These are phyloP conservation scores for Sambucus nigra DNA, from an alignment of 129 eudicot species.

Conservation along the genomic window DNA sequence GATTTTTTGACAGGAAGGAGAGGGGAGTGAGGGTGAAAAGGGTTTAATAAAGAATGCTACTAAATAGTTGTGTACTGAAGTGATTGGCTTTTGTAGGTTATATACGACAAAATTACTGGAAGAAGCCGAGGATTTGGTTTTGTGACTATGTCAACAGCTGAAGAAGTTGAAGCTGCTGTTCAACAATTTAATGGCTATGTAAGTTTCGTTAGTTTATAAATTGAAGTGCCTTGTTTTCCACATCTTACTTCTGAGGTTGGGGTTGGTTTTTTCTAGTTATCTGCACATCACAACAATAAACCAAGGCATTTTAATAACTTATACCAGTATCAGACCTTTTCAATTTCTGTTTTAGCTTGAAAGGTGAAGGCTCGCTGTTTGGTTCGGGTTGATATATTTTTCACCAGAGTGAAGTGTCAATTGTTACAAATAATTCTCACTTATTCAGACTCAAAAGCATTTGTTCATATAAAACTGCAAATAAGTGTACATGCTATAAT, in stretches of 20 bases:
- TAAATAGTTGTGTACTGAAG: slow-evolving; percentile 4
- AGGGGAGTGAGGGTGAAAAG: background rate
- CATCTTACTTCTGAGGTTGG: background rate
- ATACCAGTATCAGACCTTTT: no score
- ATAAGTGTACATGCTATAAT: no score
- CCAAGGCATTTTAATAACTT: background rate
- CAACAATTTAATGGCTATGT: slow-evolving; percentile 73
- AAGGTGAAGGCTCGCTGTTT: slow-evolving; percentile 7
- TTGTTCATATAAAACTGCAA: no score
- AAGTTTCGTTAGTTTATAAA: slow-evolving; percentile 16
- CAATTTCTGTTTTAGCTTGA: background rate
- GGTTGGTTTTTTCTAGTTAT: background rate
- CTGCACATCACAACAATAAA: background rate
- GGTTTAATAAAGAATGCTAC: background rate
- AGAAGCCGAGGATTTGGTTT: slow-evolving; percentile 86
- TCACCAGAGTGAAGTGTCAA: no score
- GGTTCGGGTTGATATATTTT: no score
- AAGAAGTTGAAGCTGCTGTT: slow-evolving; percentile 63
- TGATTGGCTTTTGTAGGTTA: slow-evolving; percentile 39
- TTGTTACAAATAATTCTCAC: no score
- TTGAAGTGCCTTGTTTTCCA: background rate
- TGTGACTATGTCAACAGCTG: slow-evolving; percentile 66
- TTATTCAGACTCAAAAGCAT: no score
- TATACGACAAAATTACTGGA: slow-evolving; percentile 65
- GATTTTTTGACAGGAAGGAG: background rate